Conservation (phyloP, 345 rosid species). For the Abelmoschus esculentus region DNA sequence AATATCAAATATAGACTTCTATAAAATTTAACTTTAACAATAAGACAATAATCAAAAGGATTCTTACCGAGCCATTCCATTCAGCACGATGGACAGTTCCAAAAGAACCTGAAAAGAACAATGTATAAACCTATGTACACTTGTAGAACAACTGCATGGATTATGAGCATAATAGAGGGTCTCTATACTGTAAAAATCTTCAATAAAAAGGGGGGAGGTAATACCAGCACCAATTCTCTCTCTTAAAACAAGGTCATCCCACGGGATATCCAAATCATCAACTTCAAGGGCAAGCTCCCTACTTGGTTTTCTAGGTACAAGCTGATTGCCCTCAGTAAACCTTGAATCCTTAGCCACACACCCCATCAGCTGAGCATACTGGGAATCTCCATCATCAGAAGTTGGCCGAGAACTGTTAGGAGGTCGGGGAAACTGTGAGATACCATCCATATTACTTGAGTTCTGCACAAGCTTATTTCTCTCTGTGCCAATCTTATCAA, state of each 20-base stretch:
- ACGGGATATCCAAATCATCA: slow-evolving; percentile 84
- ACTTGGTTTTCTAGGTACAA: slow-evolving; percentile 34
- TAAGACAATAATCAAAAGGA: slow-evolving; percentile 1
- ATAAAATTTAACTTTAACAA: neutral
- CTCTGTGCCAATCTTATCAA: slow-evolving; percentile 38
- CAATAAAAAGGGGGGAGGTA: neutral
- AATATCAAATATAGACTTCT: neutral
- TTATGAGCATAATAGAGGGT: neutral
- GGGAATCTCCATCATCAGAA: slow-evolving; percentile 37
- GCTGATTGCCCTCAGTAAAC: slow-evolving; percentile 31
- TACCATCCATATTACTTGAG: slow-evolving; percentile 37
- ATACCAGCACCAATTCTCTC: slow-evolving; percentile 99
- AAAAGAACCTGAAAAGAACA: slow-evolving; percentile 80
- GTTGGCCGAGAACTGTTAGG: slow-evolving; percentile 23
- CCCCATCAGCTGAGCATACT: slow-evolving; percentile 20
- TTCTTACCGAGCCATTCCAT: slow-evolving; percentile 95
- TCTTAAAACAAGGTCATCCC: slow-evolving; percentile 81
- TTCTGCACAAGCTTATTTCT: slow-evolving; percentile 35
- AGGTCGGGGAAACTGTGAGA: slow-evolving; percentile 31
- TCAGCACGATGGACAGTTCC: slow-evolving; percentile 99
- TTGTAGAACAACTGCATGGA: slow-evolving; percentile 6
- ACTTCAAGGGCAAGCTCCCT: slow-evolving; percentile 59
- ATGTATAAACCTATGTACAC: slow-evolving; percentile 21
- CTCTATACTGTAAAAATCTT: slow-evolving; percentile 4
- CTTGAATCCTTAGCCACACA: slow-evolving; percentile 33